Evolutionary conservation across 768 basidiomycete species (phyloP).

Genomic region (Strobilomyces dryophilus): DNA sequence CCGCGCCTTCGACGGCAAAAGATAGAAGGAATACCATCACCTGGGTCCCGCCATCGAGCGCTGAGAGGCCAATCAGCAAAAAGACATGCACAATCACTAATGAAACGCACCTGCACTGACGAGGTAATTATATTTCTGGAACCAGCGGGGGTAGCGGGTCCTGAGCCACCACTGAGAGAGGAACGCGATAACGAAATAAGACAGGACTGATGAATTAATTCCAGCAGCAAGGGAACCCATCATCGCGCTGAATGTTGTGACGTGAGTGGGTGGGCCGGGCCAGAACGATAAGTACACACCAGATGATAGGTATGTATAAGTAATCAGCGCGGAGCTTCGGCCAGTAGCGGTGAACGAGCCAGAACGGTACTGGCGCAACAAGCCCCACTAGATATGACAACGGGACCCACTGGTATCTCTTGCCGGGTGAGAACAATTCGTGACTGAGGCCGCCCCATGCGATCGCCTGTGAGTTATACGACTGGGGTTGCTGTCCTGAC

Average conservation of each 20-base stretch:
- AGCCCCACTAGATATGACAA: constrained; percentile 34
- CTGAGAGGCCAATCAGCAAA: not conserved
- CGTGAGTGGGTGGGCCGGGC: not conserved
- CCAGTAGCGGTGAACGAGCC: constrained; percentile 34
- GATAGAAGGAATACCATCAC: not conserved
- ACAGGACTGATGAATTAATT: constrained; percentile 24
- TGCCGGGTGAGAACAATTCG: constrained; percentile 30
- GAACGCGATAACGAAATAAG: constrained; percentile 22
- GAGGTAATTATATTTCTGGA: constrained; percentile 36
- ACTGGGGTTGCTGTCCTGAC: constrained; percentile 30
- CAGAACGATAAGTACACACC: constrained; percentile 13
- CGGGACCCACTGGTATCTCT: constrained; percentile 38
- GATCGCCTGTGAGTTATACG: constrained; percentile 33
- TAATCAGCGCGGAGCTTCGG: constrained; percentile 28
- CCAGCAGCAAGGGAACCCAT: constrained; percentile 19
- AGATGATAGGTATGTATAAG: constrained; percentile 29
- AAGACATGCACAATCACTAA: not conserved
- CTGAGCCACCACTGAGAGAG: constrained; percentile 36
- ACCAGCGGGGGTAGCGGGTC: constrained; percentile 34
- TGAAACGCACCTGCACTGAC: constrained; percentile 36
- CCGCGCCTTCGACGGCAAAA: not conserved
- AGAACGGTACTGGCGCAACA: constrained; percentile 38
- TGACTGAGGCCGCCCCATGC: constrained; percentile 38
- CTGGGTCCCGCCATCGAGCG: not conserved
- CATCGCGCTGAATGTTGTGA: constrained; percentile 5